A percentile compares a stretch with the other conserved stretches of the same genome.
phyloP scores from a whole-genome alignment of 192 early-diverging fungal species.

The Coemansia guatemalensis region DNA sequence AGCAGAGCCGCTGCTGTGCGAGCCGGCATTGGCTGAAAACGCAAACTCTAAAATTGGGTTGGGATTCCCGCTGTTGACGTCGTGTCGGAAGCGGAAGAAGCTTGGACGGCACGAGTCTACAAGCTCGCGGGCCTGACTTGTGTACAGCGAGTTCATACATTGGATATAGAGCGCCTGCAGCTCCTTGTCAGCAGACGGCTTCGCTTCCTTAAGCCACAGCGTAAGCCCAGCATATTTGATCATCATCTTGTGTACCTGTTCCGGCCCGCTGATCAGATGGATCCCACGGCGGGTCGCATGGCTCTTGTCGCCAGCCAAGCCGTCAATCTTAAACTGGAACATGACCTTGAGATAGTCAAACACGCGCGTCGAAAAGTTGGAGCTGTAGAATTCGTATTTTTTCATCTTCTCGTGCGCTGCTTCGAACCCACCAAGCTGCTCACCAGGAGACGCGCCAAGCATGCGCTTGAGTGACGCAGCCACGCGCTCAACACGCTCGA shows the following conservation, averaged over 20 bases:
- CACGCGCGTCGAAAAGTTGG: conserved; percentile 63
- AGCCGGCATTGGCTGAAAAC: conserved; percentile 27
- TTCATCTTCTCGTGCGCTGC: conserved; percentile 66
- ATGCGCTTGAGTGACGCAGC: conserved; percentile 69
- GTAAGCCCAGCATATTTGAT: conserved; percentile 66
- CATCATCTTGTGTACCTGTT: conserved; percentile 62
- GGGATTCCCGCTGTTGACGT: conserved; percentile 20
- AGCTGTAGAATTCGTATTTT: conserved; percentile 63
- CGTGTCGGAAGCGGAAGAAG: conserved; percentile 39
- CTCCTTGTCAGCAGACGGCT: conserved; percentile 67
- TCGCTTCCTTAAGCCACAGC: conserved; percentile 74
- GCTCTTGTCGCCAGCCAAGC: conserved; percentile 53
- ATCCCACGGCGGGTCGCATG: conserved; percentile 25
- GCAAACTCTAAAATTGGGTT: conserved; percentile 33
- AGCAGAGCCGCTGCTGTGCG: conserved; percentile 4
- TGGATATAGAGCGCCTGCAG: conserved; percentile 68
- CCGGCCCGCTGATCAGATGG: conserved; percentile 56
- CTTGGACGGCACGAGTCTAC: conserved; percentile 56
- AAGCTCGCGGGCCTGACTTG: conserved; percentile 55
- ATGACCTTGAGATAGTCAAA: conserved; percentile 65
- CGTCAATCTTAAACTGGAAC: conserved; percentile 65
- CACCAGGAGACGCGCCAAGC: conserved; percentile 59
- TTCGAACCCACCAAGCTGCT: conserved; percentile 49
- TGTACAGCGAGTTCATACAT: conserved; percentile 55
- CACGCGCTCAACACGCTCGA: conserved; percentile 62